Base-by-base conservation (phyloP, 2,329 filamentous ascomycete genomes). In the Beauveria bassiana region DNA sequence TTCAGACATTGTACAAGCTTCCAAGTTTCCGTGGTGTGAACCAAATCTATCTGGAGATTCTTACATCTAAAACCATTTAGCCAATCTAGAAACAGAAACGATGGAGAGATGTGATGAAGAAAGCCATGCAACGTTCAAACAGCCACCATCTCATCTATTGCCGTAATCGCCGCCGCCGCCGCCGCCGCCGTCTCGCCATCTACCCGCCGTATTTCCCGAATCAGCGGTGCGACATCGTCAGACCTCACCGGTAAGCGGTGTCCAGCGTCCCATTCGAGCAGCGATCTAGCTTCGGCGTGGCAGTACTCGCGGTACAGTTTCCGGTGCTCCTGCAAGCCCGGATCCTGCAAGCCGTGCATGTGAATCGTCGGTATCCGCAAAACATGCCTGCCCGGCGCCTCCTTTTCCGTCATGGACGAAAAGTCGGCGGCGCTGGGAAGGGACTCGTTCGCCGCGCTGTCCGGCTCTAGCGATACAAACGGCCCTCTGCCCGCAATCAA, bases 211-310 rank as follows among this genome's bases (percentile, higher is more conserved):
- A 75, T 72, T 16, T 65, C 56, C 0, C 52, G 58, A 20, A 65
- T 62, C 3, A 75, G 66, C 20, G 64, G 62, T n/a, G 82, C 77
- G 3, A 92, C 87, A 71, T 92, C 89, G 34, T 72, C 74, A 24
- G 74, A 77, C 76, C 88, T 89, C 63, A 93, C 80, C 2, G 89
- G 87, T 54, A 93, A 77, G 6, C 89, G 76, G 70, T 93, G 90
- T 1, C 79, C 80, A 0, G 88, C 89, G 62, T 90, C 81, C 90
- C 89, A 93, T 71, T 91, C 86, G 1, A 93, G 71, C 51, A 91
- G 64, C 45, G 73, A 78, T 6, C 81, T 75, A 3, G 75, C 83
- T 0, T 77, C 79, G 10, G 75, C 69, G 55, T 83, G 77, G 69
- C 85, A 89, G 70, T 87, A 91, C 57, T 81, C 72, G 9, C 82